A percentile compares a stretch with the other conserved stretches of the same genome.
Evolutionary conservation across 805 yeast species (phyloP).

Genomic region (Cyberlindnera mississippiensis): DNA sequence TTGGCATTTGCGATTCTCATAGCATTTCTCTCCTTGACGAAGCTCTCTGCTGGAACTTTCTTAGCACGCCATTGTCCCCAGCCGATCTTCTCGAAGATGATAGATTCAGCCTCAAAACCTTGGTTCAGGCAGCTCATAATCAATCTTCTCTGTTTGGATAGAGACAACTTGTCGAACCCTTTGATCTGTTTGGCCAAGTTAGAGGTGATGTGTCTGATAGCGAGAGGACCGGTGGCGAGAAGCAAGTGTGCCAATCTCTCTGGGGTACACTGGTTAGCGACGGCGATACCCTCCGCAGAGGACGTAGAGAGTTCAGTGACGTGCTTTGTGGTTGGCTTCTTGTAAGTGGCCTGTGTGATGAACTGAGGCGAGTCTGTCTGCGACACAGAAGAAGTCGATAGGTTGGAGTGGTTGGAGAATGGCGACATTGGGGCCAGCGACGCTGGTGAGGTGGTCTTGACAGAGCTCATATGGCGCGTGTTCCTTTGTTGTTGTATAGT

Average conservation of each 20-base stretch:
- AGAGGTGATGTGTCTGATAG: conserved; percentile 84
- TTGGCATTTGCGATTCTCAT: conserved; percentile 36
- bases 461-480: conserved; percentile 4
- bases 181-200: conserved; percentile 72
- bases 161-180: conserved; percentile 72
- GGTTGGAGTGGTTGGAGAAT: conserved; percentile 21
- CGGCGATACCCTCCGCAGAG: conserved; percentile 83
- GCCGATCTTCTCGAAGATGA: conserved; percentile 87
- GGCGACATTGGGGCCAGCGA: conserved; percentile 28
- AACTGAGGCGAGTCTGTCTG: conserved; percentile 23
- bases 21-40: conserved; percentile 38
- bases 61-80: conserved; percentile 98
- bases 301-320: conserved; percentile 57
- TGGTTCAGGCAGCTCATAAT: conserved; percentile 86
- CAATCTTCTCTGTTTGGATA: conserved; percentile 84
- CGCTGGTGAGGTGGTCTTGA: conserved; percentile 21
- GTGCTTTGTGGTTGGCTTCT: conserved; percentile 27
- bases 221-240: conserved; percentile 75
- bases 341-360: conserved; percentile 26
- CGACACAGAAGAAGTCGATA: conserved; percentile 17
- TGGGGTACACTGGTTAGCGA: conserved; percentile 82
- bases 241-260: conserved; percentile 67
- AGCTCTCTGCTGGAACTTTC: conserved; percentile 36
- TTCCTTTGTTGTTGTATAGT: not conserved
- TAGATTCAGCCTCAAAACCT: conserved; percentile 48